Percentiles rank a stretch among this genome's conserved stretches.
Evolutionary conservation across 2,329 filamentous ascomycete species (phyloP).

Genomic region (Fusarium siculi): DNA sequence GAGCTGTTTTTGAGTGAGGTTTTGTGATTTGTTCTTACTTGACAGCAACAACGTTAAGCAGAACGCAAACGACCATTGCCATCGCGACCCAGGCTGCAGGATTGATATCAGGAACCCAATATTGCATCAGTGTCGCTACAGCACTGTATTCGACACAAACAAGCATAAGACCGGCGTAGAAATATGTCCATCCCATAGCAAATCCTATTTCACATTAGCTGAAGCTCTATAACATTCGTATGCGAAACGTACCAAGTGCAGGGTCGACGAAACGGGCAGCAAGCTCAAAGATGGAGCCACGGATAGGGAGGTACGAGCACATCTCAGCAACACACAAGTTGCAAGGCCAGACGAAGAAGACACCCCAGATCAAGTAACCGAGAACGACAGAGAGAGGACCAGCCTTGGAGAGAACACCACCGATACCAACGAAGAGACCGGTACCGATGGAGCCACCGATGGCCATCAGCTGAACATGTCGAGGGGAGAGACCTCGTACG

Average conservation of each 20-base stretch:
- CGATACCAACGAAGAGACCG: slow-evolving; percentile 59
- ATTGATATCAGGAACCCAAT: slow-evolving; percentile 56
- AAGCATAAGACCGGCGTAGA: slow-evolving; percentile 58
- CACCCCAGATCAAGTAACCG: slow-evolving; percentile 57
- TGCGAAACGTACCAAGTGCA: slow-evolving; percentile 53
- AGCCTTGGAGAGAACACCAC: slow-evolving; percentile 54
- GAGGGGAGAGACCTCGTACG: slow-evolving; percentile 49
- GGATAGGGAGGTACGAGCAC: slow-evolving; percentile 65
- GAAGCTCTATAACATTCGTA: accelerated
- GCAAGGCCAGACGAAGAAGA: slow-evolving; percentile 57
- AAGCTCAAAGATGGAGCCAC: slow-evolving; percentile 65
- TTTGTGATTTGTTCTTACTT: slow-evolving; percentile 43
- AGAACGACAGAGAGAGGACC: slow-evolving; percentile 57
- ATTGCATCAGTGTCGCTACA: slow-evolving; percentile 57
- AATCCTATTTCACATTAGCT: slow-evolving; percentile 51
- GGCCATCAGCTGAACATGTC: slow-evolving; percentile 62
- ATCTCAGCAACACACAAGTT: slow-evolving; percentile 66
- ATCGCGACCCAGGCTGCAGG: slow-evolving; percentile 62
- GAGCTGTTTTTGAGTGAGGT: accelerated
- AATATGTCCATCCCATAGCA: slow-evolving; percentile 64
- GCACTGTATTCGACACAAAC: slow-evolving; percentile 58
- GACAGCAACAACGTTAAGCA: slow-evolving; percentile 60
- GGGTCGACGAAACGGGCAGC: slow-evolving; percentile 66
- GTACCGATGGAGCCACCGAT: slow-evolving; percentile 60
- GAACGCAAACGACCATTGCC: slow-evolving; percentile 56